phyloP scores from a whole-genome alignment of 768 basidiomycete species.

The Naganishia vishniacii region DNA sequence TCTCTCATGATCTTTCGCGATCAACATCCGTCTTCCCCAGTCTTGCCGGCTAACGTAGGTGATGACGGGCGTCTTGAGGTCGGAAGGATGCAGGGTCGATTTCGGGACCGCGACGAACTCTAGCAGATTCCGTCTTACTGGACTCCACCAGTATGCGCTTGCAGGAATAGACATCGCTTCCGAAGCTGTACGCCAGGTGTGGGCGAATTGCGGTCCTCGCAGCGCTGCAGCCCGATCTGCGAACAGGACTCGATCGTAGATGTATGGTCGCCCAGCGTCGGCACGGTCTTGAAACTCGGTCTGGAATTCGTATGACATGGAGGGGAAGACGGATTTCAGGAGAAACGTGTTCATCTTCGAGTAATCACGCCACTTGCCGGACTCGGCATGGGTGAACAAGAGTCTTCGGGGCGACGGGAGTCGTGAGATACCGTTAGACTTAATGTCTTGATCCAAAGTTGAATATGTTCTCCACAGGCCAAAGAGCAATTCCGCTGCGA shows the following conservation, averaged over 20 bases:
- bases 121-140: constrained; percentile 64
- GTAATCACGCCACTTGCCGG: constrained; percentile 82
- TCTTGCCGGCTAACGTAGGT: constrained; percentile 85
- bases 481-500: constrained; percentile 84
- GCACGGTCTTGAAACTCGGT: constrained; percentile 79
- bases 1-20: constrained; percentile 66
- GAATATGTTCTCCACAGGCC: constrained; percentile 89
- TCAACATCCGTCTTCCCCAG: constrained; percentile 80
- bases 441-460: constrained; percentile 67
- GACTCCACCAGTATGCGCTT: constrained; percentile 76
- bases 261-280: constrained; percentile 62
- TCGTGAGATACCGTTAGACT: constrained; percentile 60
- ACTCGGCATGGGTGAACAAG: constrained; percentile 68
- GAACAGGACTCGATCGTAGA: constrained; percentile 81
- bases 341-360: constrained; percentile 86
- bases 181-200: constrained; percentile 70
- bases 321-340: constrained; percentile 72
- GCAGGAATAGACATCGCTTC: constrained; percentile 70
- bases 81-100: constrained; percentile 28
- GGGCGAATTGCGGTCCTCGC: constrained; percentile 60
- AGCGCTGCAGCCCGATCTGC: constrained; percentile 82
- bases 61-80: constrained; percentile 63
- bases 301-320: constrained; percentile 68
- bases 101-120: constrained; percentile 56
- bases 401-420: constrained; percentile 71